A percentile compares a stretch with the other conserved stretches of the same genome.
phyloP scores from a whole-genome alignment of 2,329 filamentous ascomycete genomes.

The Zalaria sp. region DNA sequence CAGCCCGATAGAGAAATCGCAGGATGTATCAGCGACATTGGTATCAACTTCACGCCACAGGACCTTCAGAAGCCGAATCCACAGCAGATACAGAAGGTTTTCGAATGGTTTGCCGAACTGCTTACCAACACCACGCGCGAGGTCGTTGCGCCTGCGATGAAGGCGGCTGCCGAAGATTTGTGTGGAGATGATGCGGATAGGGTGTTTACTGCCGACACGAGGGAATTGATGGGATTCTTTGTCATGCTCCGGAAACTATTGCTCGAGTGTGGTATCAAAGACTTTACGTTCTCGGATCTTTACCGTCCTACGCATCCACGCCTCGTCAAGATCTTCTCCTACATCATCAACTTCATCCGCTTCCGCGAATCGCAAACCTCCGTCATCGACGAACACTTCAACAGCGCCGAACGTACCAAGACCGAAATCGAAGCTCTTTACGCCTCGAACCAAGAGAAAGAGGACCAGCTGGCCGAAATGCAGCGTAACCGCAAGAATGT shows the following conservation, averaged over 20 bases:
- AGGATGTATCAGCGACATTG: conserved; percentile 93
- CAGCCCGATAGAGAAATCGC: conserved; percentile 69
- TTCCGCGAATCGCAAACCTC: conserved; percentile 87
- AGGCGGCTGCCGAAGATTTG: conserved; percentile 75
- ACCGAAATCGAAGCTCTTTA: conserved; percentile 76
- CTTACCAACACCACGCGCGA: conserved; percentile 89
- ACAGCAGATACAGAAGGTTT: conserved; percentile 89
- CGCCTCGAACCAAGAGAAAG: conserved; percentile 74
- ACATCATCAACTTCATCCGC: conserved; percentile 96
- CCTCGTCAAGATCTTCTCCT: conserved; percentile 88
- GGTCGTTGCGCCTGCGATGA: conserved; percentile 89
- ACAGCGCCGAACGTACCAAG: conserved; percentile 77
- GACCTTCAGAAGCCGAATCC: conserved; percentile 92
- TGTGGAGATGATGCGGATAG: conserved; percentile 68
- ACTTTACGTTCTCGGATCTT: conserved; percentile 87
- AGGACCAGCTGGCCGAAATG: conserved; percentile 67
- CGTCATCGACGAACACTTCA: conserved; percentile 86
- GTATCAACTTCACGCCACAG: conserved; percentile 70
- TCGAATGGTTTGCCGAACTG: conserved; percentile 93
- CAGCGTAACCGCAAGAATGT: conserved; percentile 64
- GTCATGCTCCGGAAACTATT: conserved; percentile 67
- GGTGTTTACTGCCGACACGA: conserved; percentile 70
- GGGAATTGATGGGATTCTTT: conserved; percentile 94
- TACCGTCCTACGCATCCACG: conserved; percentile 83
- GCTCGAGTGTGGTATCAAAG: conserved; percentile 74